These are phyloP conservation scores for Trichaptum fuscoviolaceum DNA, from an alignment of 768 basidiomycete genomes.

Conservation along the genomic window DNA sequence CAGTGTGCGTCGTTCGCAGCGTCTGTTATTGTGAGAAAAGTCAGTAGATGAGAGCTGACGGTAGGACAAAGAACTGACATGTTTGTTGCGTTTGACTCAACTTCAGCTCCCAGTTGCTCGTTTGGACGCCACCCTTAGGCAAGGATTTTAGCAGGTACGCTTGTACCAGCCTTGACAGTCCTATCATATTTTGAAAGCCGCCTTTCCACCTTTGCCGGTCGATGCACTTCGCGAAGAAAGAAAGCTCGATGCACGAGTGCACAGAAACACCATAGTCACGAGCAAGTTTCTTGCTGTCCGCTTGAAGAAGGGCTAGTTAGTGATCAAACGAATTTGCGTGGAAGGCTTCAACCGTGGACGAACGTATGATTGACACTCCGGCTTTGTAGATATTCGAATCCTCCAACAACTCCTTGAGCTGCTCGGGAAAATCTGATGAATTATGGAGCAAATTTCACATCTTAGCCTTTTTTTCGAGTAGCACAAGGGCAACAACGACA, in stretches of 20 bases:
- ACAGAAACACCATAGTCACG: conserved; percentile 35
- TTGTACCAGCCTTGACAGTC: conserved; percentile 61
- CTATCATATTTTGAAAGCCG: conserved; percentile 52
- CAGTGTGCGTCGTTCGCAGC: conserved; percentile 71
- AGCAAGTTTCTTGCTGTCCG: conserved; percentile 63
- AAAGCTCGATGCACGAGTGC: conserved; percentile 60
- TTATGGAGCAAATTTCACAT: conserved; percentile 3
- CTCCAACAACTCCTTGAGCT: conserved; percentile 46
- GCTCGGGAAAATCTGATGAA: conserved; percentile 46
- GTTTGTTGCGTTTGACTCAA: conserved; percentile 45
- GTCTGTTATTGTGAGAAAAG: conserved; percentile 34
- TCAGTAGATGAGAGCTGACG: conserved; percentile 7
- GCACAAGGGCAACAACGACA: conserved; percentile 5
- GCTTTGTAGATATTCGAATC: conserved; percentile 54
- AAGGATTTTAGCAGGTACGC: conserved; percentile 49
- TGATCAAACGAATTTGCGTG: not conserved
- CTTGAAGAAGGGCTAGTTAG: conserved; percentile 27
- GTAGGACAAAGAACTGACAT: conserved; percentile 39
- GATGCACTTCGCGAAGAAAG: conserved; percentile 61
- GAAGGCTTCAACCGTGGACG: not conserved
- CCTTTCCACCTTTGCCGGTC: conserved; percentile 74
- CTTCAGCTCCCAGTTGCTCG: conserved; percentile 63
- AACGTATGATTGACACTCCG: conserved; percentile 40
- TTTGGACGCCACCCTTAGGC: conserved; percentile 52
- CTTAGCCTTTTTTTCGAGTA: not conserved